Conservation (phyloP, 2,329 filamentous ascomycete species). For the Diplodia mutila region DNA sequence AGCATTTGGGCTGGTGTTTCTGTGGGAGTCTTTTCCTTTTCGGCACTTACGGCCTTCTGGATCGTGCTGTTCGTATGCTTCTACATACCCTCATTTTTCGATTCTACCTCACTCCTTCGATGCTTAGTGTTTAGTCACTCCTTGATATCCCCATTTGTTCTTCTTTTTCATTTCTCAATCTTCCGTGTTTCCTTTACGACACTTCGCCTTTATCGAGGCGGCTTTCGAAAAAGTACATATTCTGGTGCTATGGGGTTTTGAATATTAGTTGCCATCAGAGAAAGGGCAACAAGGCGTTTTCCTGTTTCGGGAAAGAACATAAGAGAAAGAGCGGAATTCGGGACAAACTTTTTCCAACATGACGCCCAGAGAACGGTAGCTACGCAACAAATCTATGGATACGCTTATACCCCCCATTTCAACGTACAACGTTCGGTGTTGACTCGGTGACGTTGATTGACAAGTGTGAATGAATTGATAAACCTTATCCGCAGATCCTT, state of each 20-base stretch:
- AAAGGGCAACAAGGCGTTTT: constrained; percentile 9
- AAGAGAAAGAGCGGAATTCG: constrained; percentile 13
- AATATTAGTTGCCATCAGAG: neutral
- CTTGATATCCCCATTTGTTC: constrained; percentile 12
- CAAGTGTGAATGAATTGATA: neutral
- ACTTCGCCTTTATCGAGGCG: constrained; percentile 4
- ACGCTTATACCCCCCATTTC: constrained; percentile 10
- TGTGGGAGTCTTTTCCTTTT: neutral
- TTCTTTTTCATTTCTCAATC: neutral
- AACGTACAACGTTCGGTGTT: neutral
- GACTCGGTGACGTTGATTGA: neutral
- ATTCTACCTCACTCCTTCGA: constrained; percentile 15
- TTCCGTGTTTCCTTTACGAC: constrained; percentile 1
- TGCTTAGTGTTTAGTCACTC: constrained; percentile 17
- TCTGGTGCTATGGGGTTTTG: constrained; percentile 16
- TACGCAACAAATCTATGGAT: constrained; percentile 23
- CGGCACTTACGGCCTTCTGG: constrained; percentile 7
- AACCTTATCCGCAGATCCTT: neutral
- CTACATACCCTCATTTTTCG: constrained; percentile 22
- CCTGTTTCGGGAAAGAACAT: neutral
- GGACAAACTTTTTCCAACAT: constrained; percentile 16
- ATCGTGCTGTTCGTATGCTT: constrained; percentile 2
- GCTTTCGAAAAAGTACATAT: neutral
- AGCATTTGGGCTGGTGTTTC: constrained; percentile 19
- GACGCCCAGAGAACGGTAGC: constrained; percentile 23